These are phyloP conservation scores for Penicillium aurantiogriseum DNA, from an alignment of 2,329 filamentous ascomycete species.

Conservation along the genomic window DNA sequence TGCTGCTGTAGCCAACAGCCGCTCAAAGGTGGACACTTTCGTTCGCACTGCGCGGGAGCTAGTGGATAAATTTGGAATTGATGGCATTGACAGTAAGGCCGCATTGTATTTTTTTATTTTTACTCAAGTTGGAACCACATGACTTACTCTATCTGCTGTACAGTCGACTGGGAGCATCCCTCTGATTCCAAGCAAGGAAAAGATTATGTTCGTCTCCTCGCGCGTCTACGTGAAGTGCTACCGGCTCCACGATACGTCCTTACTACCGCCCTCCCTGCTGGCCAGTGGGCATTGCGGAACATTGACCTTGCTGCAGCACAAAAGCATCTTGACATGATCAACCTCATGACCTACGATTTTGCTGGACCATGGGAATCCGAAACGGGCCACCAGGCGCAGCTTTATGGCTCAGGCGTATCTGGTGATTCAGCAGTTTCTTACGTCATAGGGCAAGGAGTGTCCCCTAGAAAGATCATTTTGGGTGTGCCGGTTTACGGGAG, in stretches of 20 bases:
- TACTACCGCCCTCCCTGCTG: conserved; percentile 70
- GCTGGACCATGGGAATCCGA: conserved; percentile 66
- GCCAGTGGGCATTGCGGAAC: conserved; percentile 63
- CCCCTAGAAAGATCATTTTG: conserved; percentile 68
- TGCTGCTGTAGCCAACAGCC: conserved; percentile 62
- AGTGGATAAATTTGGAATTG: conserved; percentile 68
- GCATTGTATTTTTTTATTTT: background rate
- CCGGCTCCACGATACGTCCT: conserved; percentile 67
- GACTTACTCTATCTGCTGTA: background rate
- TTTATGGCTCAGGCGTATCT: conserved; percentile 61
- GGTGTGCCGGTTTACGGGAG: conserved; percentile 75
- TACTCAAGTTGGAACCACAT: background rate
- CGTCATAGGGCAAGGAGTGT: conserved; percentile 64
- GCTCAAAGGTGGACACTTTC: conserved; percentile 65
- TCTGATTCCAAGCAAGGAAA: conserved; percentile 63
- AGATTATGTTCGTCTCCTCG: conserved; percentile 69
- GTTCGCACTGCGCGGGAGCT: conserved; percentile 64
- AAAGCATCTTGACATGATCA: conserved; percentile 69
- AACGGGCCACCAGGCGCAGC: conserved; percentile 73
- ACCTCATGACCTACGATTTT: conserved; percentile 80
- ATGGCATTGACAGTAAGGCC: conserved; percentile 71
- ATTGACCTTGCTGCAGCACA: conserved; percentile 65
- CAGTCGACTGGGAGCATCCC: conserved; percentile 82
- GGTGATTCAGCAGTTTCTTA: conserved; percentile 67
- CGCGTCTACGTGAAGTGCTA: conserved; percentile 64